phyloP scores from a whole-genome alignment of 768 basidiomycete species.

The Tulasnella sp. region DNA sequence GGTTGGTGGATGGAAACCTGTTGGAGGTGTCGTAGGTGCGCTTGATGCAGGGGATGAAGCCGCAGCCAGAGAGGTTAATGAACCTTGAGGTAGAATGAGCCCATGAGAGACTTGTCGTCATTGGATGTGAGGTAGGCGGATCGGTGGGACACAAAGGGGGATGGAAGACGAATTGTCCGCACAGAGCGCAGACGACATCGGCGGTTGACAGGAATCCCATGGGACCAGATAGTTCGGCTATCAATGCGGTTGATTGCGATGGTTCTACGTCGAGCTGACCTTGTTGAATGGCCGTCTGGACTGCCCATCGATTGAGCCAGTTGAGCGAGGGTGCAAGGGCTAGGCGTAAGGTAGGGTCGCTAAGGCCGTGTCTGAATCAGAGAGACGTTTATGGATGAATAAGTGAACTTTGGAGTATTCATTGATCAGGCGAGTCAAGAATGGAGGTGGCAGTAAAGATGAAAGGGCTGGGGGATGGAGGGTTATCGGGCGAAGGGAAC shows the following conservation, averaged over 20 bases:
- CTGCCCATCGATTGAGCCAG: slow-evolving; percentile 81
- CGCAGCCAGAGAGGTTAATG: too few species aligned
- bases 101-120: too few species aligned
- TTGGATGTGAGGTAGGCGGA: slow-evolving; percentile 27
- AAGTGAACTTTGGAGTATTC: slow-evolving; percentile 79
- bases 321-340: slow-evolving; percentile 90
- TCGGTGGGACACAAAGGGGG: slow-evolving; percentile 24
- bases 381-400: too few species aligned
- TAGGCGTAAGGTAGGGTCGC: slow-evolving; percentile 83
- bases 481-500: slow-evolving; percentile 50
- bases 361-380: too few species aligned
- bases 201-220: slow-evolving; percentile 13
- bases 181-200: slow-evolving; percentile 65
- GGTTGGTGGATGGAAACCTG: too few species aligned
- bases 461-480: slow-evolving; percentile 52
- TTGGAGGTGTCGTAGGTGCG: too few species aligned
- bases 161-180: slow-evolving; percentile 44
- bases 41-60: too few species aligned
- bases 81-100: too few species aligned
- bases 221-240: slow-evolving; percentile 34
- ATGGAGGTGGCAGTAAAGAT: slow-evolving; percentile 63
- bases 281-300: slow-evolving; percentile 70
- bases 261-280: slow-evolving; percentile 87
- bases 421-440: slow-evolving; percentile 54
- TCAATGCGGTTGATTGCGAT: slow-evolving; percentile 45